Conservation (phyloP, 805 yeast species). For the Candida loeiensis region DNA sequence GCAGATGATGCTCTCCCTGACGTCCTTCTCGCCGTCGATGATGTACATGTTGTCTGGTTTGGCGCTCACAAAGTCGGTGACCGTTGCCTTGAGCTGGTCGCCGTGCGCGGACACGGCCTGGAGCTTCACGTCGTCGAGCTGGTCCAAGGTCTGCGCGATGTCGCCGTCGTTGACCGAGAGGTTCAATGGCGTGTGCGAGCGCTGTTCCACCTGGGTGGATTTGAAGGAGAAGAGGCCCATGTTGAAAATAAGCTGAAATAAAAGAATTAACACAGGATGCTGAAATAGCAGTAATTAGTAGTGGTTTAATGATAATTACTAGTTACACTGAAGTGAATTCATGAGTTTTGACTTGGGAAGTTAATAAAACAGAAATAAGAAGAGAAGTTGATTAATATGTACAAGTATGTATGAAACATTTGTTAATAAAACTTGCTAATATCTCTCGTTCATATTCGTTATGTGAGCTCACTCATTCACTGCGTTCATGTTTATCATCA, state of each 20-base stretch:
- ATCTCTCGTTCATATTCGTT: no score
- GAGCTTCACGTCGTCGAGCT: conserved; percentile 14
- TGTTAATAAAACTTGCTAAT: no score
- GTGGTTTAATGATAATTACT: neutral
- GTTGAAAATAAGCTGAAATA: neutral
- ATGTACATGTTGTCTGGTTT: conserved; percentile 34
- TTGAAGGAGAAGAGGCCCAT: conserved; percentile 19
- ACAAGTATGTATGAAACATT: no score
- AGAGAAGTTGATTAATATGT: no score
- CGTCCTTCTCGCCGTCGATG: conserved; percentile 41
- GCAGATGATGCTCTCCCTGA: conserved; percentile 42
- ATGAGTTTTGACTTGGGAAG: no score
- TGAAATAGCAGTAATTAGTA: neutral
- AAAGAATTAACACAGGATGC: neutral
- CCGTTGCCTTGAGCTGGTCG: conserved; percentile 17
- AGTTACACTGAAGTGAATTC: no score
- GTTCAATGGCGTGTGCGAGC: conserved; percentile 24
- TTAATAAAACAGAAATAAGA: no score
- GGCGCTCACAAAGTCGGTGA: conserved; percentile 27
- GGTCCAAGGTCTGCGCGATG: conserved; percentile 27
- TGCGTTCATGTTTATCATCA: no score
- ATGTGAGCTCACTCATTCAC: no score
- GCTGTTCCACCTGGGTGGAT: conserved; percentile 22
- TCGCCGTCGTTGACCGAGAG: conserved; percentile 13
- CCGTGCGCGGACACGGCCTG: conserved; percentile 3